Base-by-base conservation (phyloP, 805 yeast species). In the Hanseniaspora pseudoguilliermondii region DNA sequence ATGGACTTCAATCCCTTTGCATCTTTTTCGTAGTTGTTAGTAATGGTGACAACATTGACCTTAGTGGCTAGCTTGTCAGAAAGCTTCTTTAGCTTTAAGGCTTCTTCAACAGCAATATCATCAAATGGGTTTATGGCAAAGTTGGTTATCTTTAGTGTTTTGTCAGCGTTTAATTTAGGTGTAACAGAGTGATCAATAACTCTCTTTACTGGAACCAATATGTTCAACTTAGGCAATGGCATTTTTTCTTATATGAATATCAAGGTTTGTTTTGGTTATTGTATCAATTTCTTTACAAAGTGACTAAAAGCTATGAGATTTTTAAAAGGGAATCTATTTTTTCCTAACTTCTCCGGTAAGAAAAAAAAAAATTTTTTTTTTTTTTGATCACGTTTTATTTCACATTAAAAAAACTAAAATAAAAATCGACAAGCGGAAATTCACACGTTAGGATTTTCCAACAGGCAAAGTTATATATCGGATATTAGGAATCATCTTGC, bases 21-120 rank as follows among this genome's bases (percentile, higher is more conserved):
- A 2, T 97, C 97, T 5, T 35, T 29, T 43, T 49, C 32, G 9
- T 51, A 51, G 34, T 54, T 44, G 34, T 49, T 54, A 16, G 57
- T 48, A 61, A 90, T 86, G 3, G 95, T 82, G 15, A 91, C 96
- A 6, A 93, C 95, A 66, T 90, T 96, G 60, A 91, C 82, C 50
- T 75, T 73, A 61, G 88, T 95, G 18, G 89, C 95, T 50, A 78
- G 68, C 10, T 67, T 77, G 64, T 83, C 82, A 67, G 84, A 71
- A 40, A 74, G 73, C 61, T 84, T 88, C 64, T 78, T 81, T 63
- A 93, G 77, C 62, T 83, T 79, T 43, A 90, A 73, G 0, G 97
- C 95, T 69, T 93, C 98, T 71, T 93, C 98, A 54, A 93, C 80
- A 9, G 98, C 98, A 66, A 93, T 93, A 71, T 93, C 98, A 72